Evolutionary conservation across 2,329 filamentous ascomycete species (phyloP).

Genomic region (Tolypocladium tundrense): DNA sequence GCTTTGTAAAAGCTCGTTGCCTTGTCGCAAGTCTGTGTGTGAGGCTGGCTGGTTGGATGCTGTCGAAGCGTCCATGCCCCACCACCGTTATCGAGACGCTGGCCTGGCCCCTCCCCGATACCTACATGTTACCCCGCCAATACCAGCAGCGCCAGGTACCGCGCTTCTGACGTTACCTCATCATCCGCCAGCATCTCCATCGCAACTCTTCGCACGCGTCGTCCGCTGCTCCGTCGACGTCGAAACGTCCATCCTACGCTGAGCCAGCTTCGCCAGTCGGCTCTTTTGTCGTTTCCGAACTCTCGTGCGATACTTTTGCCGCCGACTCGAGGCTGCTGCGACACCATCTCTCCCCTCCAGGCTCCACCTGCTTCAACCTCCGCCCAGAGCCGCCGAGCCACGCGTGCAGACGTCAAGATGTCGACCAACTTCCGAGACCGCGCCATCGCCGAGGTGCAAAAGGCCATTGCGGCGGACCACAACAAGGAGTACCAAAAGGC

Average conservation of each 20-base stretch:
- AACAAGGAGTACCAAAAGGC: conserved; percentile 95
- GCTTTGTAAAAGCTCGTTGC: neutral
- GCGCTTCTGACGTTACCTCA: conserved; percentile 3
- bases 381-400: neutral
- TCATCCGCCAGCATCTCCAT: neutral
- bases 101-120: conserved; percentile 16
- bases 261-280: neutral
- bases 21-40: neutral
- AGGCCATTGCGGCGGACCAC: conserved; percentile 93
- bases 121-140: conserved; percentile 31
- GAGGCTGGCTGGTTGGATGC: neutral
- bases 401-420: conserved; percentile 41
- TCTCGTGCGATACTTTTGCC: neutral
- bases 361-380: neutral
- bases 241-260: neutral
- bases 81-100: neutral
- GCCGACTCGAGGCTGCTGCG: neutral
- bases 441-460: conserved; percentile 93
- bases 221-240: neutral
- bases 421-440: conserved; percentile 95
- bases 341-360: neutral
- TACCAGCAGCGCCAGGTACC: conserved; percentile 7
- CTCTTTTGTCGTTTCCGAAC: neutral
- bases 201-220: neutral
- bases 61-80: neutral